Evolutionary conservation across 169 alveolate species (phyloP).

Genomic region (Haemoproteus tartakovskyi): DNA sequence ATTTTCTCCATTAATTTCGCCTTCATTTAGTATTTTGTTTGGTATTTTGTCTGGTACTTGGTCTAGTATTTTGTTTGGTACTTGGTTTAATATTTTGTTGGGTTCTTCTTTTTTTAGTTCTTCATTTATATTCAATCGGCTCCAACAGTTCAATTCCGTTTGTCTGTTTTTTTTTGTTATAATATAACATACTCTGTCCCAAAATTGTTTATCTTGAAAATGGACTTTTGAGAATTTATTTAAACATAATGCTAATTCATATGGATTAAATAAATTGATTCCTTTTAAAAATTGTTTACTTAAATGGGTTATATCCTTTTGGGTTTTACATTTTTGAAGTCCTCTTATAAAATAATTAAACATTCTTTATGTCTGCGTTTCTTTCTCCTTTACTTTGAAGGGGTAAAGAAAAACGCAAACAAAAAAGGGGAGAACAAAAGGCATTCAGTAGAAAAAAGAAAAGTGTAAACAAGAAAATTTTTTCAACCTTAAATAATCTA

Average conservation of each 20-base stretch:
- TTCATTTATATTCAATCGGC: not conserved
- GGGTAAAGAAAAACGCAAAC: too few species aligned
- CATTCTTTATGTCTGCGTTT: slow-evolving; percentile 11
- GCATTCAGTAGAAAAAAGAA: too few species aligned
- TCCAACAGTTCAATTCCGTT: not conserved
- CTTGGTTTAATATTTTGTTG: too few species aligned
- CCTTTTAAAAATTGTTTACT: slow-evolving; percentile 19
- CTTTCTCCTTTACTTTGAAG: not conserved
- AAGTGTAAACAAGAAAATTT: too few species aligned
- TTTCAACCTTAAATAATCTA: too few species aligned
- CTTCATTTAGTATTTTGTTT: not conserved
- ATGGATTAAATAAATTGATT: slow-evolving; percentile 12
- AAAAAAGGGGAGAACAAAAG: too few species aligned
- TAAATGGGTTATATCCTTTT: slow-evolving; percentile 25
- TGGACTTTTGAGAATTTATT: slow-evolving; percentile 28
- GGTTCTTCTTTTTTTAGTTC: not conserved
- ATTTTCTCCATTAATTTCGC: not conserved
- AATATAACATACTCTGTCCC: slow-evolving; percentile 13
- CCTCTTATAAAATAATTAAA: slow-evolving; percentile 44
- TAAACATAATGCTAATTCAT: slow-evolving; percentile 46
- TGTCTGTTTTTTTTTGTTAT: slow-evolving; percentile 20
- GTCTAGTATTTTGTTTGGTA: not conserved
- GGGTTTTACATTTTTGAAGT: slow-evolving; percentile 15
- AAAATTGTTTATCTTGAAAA: slow-evolving; percentile 18
- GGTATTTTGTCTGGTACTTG: not conserved